A percentile compares a stretch with the other conserved stretches of the same genome.
Conservation (phyloP, 768 basidiomycete species). For the Mycena alexandri region DNA sequence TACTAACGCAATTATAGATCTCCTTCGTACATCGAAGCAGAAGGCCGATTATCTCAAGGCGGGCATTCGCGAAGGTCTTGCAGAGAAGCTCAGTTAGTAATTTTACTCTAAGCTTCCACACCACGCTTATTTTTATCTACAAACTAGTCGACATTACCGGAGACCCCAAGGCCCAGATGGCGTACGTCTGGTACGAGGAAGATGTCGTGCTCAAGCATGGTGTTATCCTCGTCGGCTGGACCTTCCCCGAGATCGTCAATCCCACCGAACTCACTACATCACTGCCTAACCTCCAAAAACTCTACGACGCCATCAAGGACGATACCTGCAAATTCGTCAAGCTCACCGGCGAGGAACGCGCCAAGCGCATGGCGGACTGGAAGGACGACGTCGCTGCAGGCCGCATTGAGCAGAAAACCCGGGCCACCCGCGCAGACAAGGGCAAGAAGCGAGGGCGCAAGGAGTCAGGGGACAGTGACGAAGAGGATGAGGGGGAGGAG, state of each 20-base stretch:
- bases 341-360: neutral
- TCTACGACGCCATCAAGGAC: neutral
- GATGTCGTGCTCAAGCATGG: slow-evolving; percentile 31
- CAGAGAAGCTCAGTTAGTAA: neutral
- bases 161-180: slow-evolving; percentile 33
- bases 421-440: neutral
- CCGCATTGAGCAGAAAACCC: neutral
- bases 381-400: neutral
- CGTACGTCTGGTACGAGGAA: slow-evolving; percentile 38
- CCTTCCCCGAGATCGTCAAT: slow-evolving; percentile 14
- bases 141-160: slow-evolving; percentile 27
- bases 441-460: neutral
- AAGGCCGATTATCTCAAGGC: neutral
- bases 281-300: neutral
- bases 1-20: neutral
- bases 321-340: neutral
- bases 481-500: neutral
- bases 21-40: neutral
- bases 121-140: neutral
- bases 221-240: slow-evolving; percentile 38
- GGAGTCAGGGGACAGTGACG: neutral
- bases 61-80: neutral
- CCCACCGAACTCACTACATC: slow-evolving; percentile 1
- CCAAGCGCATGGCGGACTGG: neutral
- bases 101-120: no score